Base-by-base conservation (phyloP, 441 rosid genomes). In the Syzygium syzygioides region DNA sequence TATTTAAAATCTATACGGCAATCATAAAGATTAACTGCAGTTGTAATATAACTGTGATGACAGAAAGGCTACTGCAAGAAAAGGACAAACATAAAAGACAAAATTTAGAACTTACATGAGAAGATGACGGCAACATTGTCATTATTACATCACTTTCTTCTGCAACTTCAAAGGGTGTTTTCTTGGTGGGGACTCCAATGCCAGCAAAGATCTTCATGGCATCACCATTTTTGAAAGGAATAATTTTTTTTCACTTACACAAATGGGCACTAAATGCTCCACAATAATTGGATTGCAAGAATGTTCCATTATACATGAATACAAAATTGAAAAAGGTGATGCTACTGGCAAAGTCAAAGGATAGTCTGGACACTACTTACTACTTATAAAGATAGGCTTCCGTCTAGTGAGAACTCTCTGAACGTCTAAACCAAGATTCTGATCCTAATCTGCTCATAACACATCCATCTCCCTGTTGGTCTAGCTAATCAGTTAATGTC, bases 121-220 rank as follows among this genome's bases (percentile, higher is more conserved):
- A 92, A 28, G 98, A 91, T 25, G 99, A 96, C 66, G 99, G 99
- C 93, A 96, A 86, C 99, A 98, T 96, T 2, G 99, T 96, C 89
- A 98, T 95, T 83, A 98, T 95, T 85, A 96, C 95, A 76, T 98
- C 94, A 88, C 98, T 94, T 56, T 93, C 93, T 92, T 95, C 95
- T n/a, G 97, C 99, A 93, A 95, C 97, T 92, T 95, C 96, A 64
- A 60, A 93, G 86, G 99, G 96, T 85, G 98, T 95, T 88, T 90
- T 93, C 92, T 93, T 95, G 86, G 95, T 89, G 45, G 94, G 85
- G 91, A 92, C 93, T 90, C 98, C 98, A 91, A 92, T 88, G 86
- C 94, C 93, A 90, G 95, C 87, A 90, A 95, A 95, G 92, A 90
- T 92, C 92, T 93, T 94, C 95, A 93, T 90, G 89, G 90, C 97